Evolutionary conservation across 108 stramenopile species (phyloP), one percentile per base, ranked within the genome.

Genomic region (Skeletonema tropicum): DNA sequence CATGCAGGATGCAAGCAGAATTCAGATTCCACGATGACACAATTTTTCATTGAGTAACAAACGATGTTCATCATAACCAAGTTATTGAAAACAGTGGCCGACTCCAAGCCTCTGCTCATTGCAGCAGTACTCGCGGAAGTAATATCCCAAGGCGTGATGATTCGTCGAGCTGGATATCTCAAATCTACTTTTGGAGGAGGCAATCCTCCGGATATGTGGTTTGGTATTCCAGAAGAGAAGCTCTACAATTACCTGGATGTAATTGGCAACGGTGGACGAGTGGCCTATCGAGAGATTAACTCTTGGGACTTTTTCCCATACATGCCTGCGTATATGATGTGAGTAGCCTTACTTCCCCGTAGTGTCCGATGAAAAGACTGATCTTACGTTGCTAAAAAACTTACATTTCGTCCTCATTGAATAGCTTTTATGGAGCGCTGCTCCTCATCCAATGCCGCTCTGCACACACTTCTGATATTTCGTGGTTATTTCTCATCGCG

Each of bases 291-390:
- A 57, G 10, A 29, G 15, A 57, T 69, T 0, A 69, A 55, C 13
- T n/a, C 38, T 15, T 69, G 55, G 31, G 68, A 69, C 49, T 69
- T 69, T 35, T 35, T 69, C 30, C 31, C 38, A 6, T 57, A 57
- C 35, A 69, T 69, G 52, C 68, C 68, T 32, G 35, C 68, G 6
- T 69, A 70, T 36, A 58, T 58, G 36, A 36, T 70, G 52, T 55
- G 52, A 55, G 52, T 52, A 23, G 3, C 2, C 23, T 23, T 55
- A 23, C 6, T 10, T 5, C 9, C 23, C 52, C 52, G 23, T 55
- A 2, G 23, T 23, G 23, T 23, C 9, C 6, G 26, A 29, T 10
- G 21, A 6, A 23, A 55, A 23, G 9, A 10, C 52, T 25, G 23
- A 6, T 8, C 23, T 55, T 55, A 0, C 23, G 7, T 8, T 55